These are phyloP conservation scores for Vanilla planifolia DNA, from an alignment of 106 monocot genomes.

Conservation along the genomic window DNA sequence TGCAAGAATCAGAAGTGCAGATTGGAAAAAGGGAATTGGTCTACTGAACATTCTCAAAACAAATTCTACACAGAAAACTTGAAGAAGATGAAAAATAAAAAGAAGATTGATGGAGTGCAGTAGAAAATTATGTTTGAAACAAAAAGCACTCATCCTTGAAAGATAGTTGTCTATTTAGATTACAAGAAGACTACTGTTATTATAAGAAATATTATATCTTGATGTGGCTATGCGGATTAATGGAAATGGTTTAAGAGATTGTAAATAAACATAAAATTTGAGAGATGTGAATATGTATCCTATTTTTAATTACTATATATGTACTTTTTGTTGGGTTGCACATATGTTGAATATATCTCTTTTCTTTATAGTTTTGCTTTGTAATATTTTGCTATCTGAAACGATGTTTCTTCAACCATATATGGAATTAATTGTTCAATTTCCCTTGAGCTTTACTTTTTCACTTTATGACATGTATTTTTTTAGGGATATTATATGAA, in stretches of 20 bases:
- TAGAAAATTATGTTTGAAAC: too few species aligned
- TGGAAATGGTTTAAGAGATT: not conserved
- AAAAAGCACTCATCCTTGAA: too few species aligned
- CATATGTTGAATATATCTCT: not conserved
- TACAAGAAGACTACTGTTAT: too few species aligned
- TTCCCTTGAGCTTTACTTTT: constrained; percentile 10
- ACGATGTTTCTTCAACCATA: not conserved
- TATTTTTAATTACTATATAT: constrained; percentile 1
- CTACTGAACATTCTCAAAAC: too few species aligned
- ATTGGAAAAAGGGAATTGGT: too few species aligned
- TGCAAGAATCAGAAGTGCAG: too few species aligned
- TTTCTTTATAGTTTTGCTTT: not conserved
- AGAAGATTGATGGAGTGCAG: not conserved
- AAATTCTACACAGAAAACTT: too few species aligned
- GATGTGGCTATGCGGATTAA: not conserved
- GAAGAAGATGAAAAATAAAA: not conserved
- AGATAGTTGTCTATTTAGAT: too few species aligned
- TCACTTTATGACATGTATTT: constrained; percentile 2
- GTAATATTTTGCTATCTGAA: not conserved
- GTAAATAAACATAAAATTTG: not conserved
- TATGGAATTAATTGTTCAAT: not conserved
- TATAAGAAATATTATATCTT: too few species aligned
- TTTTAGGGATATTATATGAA: constrained; percentile 54
- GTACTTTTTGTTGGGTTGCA: not conserved
- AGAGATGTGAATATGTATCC: not conserved